Conservation (phyloP, 352 stramenopile species). For the Globisporangium cederbergense region DNA sequence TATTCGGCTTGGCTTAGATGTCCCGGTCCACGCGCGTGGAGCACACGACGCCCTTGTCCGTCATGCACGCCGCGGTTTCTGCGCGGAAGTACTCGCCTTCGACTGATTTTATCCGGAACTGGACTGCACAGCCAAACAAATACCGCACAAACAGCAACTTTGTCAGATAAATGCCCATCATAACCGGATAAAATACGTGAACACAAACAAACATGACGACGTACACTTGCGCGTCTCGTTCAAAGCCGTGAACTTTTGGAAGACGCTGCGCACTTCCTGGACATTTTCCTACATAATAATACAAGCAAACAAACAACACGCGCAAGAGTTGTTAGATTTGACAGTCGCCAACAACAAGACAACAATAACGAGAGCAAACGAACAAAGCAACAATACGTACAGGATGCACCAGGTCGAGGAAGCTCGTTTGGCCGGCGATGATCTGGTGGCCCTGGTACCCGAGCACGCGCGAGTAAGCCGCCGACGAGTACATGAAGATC, state of each 20-base stretch:
- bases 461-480: constrained; percentile 66
- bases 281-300: constrained; percentile 36
- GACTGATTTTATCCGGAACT: constrained; percentile 79
- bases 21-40: constrained; percentile 72
- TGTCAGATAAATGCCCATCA: background rate
- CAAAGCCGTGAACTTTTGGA: constrained; percentile 61
- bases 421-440: constrained; percentile 68
- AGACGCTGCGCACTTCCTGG: constrained; percentile 55
- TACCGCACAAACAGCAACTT: background rate
- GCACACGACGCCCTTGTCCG: constrained; percentile 72
- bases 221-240: constrained; percentile 70
- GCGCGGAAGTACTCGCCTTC: constrained; percentile 75
- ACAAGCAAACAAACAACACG: background rate
- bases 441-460: constrained; percentile 79
- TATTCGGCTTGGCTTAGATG: constrained; percentile 26
- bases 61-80: constrained; percentile 67
- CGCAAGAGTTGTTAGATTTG: constrained; percentile 6
- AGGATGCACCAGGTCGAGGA: constrained; percentile 81
- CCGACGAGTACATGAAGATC: constrained; percentile 67
- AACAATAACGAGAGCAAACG: constrained; percentile 7
- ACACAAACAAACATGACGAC: constrained; percentile 14
- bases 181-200: background rate
- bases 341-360: background rate
- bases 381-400: constrained; percentile 31
- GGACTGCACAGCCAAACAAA: constrained; percentile 37